Base-by-base conservation (phyloP, 1,139 yeast species). In the Suhomyces guaymorum region DNA sequence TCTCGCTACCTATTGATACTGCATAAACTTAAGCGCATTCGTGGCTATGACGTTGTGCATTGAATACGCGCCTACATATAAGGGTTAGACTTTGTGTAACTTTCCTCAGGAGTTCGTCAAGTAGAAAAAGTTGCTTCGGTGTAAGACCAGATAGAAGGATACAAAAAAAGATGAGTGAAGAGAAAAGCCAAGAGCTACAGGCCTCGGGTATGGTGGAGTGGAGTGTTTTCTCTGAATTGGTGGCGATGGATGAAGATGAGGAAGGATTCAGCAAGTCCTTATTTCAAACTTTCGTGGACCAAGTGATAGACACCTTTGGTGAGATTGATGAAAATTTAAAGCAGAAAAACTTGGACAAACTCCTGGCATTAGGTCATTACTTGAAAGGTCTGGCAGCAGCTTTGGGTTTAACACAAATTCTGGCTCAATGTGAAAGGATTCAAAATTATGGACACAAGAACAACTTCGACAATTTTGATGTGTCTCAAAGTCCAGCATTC, bases 301-400 rank as follows among this genome's bases (percentile, higher is more conserved):
- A 92, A 63, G 96, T 95, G 11, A 73, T 75, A 45, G 83, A 80
- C 15, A 90, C 96, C 0, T 85, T 90, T 52, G 66, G 63, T 28
- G 80, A 85, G 46, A 84, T 92, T 59, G 83, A 83, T 43, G 61
- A 62, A 11, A 78, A 80, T 27, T 58, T 88, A 38, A 46, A 54
- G 17, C 41, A 48, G 7, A 59, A 59, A 31, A 73, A 83, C 52
- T 71, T 90, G 41, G 73, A 66, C 24, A 71, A 78, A 42, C 66
- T 92, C 42, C 83, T 92, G 15, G 70, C 80, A 13, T 66, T 86
- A 46, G 98, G 98, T 16, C 98, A 92, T 58, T 92, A 87, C 57
- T 70, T 92, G 43, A 94, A 94, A 59, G 98, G 98, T 28, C 83
- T 95, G 8, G 95, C 97, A 1, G 96, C 97, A 3, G 94, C 97